These are phyloP conservation scores for Balamuthia mandrillaris DNA, from an alignment of 208 protist genomes.

Conservation along the genomic window DNA sequence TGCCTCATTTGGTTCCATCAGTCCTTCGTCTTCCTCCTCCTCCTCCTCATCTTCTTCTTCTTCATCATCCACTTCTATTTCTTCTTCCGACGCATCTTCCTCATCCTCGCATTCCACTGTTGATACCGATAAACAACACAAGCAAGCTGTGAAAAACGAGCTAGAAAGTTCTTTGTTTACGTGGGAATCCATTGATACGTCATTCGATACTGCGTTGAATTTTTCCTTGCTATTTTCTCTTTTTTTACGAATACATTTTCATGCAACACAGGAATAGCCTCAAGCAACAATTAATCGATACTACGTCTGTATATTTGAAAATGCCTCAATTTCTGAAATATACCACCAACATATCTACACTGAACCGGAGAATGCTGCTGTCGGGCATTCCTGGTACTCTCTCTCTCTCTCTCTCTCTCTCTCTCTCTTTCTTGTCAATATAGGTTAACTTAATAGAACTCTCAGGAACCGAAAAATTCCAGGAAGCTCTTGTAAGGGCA, in stretches of 20 bases:
- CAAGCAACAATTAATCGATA: constrained; percentile 18
- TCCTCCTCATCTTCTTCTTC: background rate
- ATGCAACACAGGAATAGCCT: background rate
- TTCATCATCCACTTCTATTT: background rate
- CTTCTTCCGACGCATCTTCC: background rate
- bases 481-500: constrained; percentile 16
- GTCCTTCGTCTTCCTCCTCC: background rate
- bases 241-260: background rate
- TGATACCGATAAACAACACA: no score
- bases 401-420: background rate
- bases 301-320: constrained; percentile 20
- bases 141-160: no score
- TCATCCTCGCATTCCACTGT: no score
- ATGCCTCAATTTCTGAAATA: constrained; percentile 18
- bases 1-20: background rate
- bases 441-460: no score
- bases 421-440: background rate
- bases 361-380: constrained; percentile 1
- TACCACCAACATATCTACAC: constrained; percentile 16
- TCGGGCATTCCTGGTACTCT: background rate
- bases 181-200: no score
- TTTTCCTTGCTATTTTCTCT: background rate
- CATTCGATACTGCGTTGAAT: constrained; percentile 20
- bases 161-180: no score
- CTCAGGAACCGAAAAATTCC: constrained; percentile 32